Base-by-base conservation (phyloP, 768 basidiomycete genomes). In the Termitomyces sp. region DNA sequence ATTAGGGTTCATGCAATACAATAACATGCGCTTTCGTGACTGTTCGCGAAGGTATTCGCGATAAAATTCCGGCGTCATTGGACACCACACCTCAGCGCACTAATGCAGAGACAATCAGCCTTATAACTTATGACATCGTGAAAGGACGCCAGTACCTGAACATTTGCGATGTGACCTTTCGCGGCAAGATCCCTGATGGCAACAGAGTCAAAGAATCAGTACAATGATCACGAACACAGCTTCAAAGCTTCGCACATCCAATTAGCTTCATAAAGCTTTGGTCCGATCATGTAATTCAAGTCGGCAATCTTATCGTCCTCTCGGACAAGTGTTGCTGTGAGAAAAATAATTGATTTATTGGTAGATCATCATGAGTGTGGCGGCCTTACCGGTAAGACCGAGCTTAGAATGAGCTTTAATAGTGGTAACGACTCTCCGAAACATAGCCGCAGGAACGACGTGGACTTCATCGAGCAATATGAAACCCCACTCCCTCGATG, bases 31-130 rank as follows among this genome's bases (percentile, higher is more conserved):
- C 71, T 96, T 94, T 58, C 97, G 82, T 34, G 92, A 91, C 69
- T 91, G 88, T 70, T 94, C 92, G 60, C 91, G 81, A 62, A 99
- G 82, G 69, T 99, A 99, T 73, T 99, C 95, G 62, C 92, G 86
- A 72, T 98, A 99, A 71, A 99, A 99, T 70, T 98, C 95, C 5
- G 97, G 96, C 20, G 97, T 96, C 97, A 99, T 98, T 18, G 93
- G 92, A 69, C 97, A 99, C 97, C 97, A 99, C 8, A 99, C 97
- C 73, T 99, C 97, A 16, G 97, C 97, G 69, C 97, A 99, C 92
- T 98, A 65, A 22, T 58, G 22, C 50, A 52, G 42, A 50, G 55
- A 54, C 44, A 57, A 63, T 50, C 15, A 56, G 55, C 57, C 29
- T 58, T 29, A 10, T 5, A 22, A 46, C 46, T 34, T 51, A 49